Evolutionary conservation across 2,329 filamentous ascomycete genomes (phyloP).

Genomic region (Conoideocrella luteorostrata): DNA sequence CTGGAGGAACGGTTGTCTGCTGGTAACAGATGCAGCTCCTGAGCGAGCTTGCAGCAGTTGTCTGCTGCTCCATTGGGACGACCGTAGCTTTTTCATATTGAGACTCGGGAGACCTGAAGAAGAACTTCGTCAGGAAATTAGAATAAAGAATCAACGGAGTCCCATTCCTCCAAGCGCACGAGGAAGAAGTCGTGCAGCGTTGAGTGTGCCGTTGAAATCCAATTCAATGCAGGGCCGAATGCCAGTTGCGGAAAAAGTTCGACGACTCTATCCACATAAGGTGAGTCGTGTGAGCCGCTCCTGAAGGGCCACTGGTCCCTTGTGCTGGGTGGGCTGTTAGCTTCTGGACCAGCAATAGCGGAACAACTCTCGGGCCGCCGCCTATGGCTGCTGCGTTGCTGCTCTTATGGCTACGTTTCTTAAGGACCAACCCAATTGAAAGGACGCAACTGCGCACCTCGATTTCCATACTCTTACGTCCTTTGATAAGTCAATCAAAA

Average conservation of each 20-base stretch:
- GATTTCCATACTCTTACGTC: slow-evolving; percentile 16
- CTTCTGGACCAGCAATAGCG: background rate
- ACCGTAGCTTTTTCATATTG: slow-evolving; percentile 36
- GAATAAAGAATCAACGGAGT: background rate
- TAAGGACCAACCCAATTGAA: slow-evolving; percentile 4
- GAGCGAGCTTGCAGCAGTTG: slow-evolving; percentile 32
- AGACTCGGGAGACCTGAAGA: background rate
- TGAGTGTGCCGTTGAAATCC: background rate
- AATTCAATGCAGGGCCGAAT: background rate
- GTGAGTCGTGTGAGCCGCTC: slow-evolving; percentile 14
- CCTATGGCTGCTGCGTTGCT: too few species aligned
- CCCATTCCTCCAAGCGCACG: background rate
- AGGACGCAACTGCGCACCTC: slow-evolving; percentile 25
- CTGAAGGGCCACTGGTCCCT: background rate
- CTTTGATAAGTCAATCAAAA: slow-evolving; percentile 40
- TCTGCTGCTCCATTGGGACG: slow-evolving; percentile 32
- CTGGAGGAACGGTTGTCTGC: slow-evolving; percentile 20
- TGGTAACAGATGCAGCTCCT: slow-evolving; percentile 16
- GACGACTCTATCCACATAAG: too few species aligned
- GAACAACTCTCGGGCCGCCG: slow-evolving; percentile 8
- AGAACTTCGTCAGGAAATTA: background rate
- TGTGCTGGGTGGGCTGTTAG: background rate
- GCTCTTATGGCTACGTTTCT: too few species aligned
- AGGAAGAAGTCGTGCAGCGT: background rate
- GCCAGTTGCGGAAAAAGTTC: slow-evolving; percentile 9